Conservation (phyloP, 108 stramenopile species). For the Schizochytrium sp. region DNA sequence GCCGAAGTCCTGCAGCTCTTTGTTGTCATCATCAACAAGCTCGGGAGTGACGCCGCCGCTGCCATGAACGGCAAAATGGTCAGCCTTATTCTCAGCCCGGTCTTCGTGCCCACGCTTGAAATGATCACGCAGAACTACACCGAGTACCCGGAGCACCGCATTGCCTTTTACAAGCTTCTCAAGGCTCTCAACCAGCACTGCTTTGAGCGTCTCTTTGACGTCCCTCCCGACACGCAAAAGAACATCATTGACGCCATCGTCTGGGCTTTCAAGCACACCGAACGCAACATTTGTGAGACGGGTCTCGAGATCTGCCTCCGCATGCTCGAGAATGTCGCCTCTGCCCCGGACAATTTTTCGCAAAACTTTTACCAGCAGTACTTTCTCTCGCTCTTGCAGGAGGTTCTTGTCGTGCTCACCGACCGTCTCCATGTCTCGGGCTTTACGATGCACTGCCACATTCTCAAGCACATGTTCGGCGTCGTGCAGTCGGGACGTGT, state of each 20-base stretch:
- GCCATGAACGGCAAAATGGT: slow-evolving; percentile 67
- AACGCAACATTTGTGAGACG: slow-evolving; percentile 89
- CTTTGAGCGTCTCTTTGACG: slow-evolving; percentile 88
- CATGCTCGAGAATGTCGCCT: slow-evolving; percentile 78
- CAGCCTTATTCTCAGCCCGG: slow-evolving; percentile 88
- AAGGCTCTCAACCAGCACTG: slow-evolving; percentile 68
- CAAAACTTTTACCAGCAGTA: slow-evolving; percentile 94
- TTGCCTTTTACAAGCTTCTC: slow-evolving; percentile 90
- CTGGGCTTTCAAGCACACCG: slow-evolving; percentile 99
- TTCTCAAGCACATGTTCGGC: slow-evolving; percentile 89
- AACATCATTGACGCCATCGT: slow-evolving; percentile 92
- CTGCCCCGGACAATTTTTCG: slow-evolving; percentile 69
- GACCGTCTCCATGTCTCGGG: slow-evolving; percentile 95
- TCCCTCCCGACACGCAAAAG: slow-evolving; percentile 90
- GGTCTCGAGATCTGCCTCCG: slow-evolving; percentile 89
- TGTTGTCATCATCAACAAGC: slow-evolving; percentile 76
- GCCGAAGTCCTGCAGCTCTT: slow-evolving; percentile 88
- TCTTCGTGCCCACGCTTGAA: slow-evolving; percentile 93
- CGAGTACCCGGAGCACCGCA: slow-evolving; percentile 95
- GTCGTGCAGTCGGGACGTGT: slow-evolving; percentile 86
- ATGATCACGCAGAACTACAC: slow-evolving; percentile 97
- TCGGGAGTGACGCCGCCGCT: slow-evolving; percentile 49
- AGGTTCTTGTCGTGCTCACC: slow-evolving; percentile 94
- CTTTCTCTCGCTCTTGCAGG: slow-evolving; percentile 85
- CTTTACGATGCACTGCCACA: slow-evolving; percentile 95